A percentile compares a stretch with the other conserved stretches of the same genome.
These are phyloP conservation scores for Colletotrichum liriopes DNA, from an alignment of 2,329 filamentous ascomycete species.

Conservation along the genomic window DNA sequence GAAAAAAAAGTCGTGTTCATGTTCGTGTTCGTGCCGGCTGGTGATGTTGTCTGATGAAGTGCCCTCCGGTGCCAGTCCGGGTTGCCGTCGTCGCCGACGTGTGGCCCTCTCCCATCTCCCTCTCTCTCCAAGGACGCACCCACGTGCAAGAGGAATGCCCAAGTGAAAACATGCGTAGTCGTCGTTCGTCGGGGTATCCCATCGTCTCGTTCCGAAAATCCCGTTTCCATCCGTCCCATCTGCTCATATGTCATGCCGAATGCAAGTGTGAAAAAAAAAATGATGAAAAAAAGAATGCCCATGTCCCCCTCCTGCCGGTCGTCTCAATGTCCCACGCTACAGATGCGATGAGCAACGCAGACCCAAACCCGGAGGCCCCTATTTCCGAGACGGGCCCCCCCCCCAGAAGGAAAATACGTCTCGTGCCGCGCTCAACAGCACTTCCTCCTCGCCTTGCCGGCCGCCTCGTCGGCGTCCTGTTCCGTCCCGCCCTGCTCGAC, in stretches of 20 bases:
- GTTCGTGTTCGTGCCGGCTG: conserved; percentile 6
- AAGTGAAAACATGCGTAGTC: conserved; percentile 1
- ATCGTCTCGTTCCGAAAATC: background rate
- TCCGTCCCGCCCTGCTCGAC: conserved; percentile 59
- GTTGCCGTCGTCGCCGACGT: background rate
- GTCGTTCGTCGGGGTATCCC: conserved; percentile 1
- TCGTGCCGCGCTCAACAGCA: conserved; percentile 47
- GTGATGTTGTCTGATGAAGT: conserved; percentile 4
- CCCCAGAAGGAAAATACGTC: background rate
- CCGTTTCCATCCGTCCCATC: background rate
- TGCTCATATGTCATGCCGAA: conserved; percentile 15
- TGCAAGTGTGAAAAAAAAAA: conserved; percentile 6
- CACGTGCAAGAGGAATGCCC: background rate
- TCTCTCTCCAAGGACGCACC: background rate
- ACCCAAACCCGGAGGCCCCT: background rate
- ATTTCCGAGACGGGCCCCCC: too few relatives aligned
- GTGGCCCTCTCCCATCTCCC: background rate
- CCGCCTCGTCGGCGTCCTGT: conserved; percentile 45
- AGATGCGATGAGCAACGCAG: background rate
- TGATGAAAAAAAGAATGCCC: background rate
- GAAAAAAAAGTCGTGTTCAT: conserved; percentile 19
- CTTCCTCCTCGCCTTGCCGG: conserved; percentile 44
- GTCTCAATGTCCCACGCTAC: background rate
- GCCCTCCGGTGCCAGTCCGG: conserved; percentile 7
- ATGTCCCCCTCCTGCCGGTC: background rate